Evolutionary conservation across 129 eudicot species (phyloP).

Genomic region (Flaveria bidentis): DNA sequence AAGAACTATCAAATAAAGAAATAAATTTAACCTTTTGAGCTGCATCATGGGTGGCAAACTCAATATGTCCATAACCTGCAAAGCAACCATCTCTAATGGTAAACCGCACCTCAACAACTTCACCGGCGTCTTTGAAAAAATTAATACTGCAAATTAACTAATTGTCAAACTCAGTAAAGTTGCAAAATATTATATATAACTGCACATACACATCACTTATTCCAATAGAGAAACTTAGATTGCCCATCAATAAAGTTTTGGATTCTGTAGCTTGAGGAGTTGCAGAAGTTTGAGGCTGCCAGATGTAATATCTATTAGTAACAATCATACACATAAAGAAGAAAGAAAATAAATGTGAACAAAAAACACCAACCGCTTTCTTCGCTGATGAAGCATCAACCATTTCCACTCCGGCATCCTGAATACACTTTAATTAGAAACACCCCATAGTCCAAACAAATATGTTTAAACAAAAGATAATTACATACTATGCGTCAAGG

Average conservation of each 20-base stretch:
- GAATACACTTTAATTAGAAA: slow-evolving; percentile 6
- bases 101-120: slow-evolving; percentile 71
- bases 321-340: neutral
- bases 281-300: slow-evolving; percentile 73
- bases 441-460: neutral
- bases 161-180: neutral
- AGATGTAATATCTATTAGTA: neutral
- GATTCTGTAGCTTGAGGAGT: slow-evolving; percentile 62
- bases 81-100: slow-evolving; percentile 55
- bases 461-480: neutral
- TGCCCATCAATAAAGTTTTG: slow-evolving; percentile 87
- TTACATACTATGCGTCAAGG: slow-evolving; percentile 50
- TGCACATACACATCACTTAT: slow-evolving; percentile 64
- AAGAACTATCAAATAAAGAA: neutral
- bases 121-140: slow-evolving; percentile 78
- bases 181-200: neutral
- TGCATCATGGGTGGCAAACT: slow-evolving; percentile 66
- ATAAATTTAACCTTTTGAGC: slow-evolving; percentile 59
- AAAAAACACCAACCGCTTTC: slow-evolving; percentile 47
- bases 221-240: slow-evolving; percentile 56
- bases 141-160: slow-evolving; percentile 41
- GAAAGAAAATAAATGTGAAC: neutral
- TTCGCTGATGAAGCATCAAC: slow-evolving; percentile 54
- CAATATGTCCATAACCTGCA: slow-evolving; percentile 89
- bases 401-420: slow-evolving; percentile 58